Base-by-base conservation (phyloP, 495 filamentous ascomycete genomes). In the Oidiodendron maius region DNA sequence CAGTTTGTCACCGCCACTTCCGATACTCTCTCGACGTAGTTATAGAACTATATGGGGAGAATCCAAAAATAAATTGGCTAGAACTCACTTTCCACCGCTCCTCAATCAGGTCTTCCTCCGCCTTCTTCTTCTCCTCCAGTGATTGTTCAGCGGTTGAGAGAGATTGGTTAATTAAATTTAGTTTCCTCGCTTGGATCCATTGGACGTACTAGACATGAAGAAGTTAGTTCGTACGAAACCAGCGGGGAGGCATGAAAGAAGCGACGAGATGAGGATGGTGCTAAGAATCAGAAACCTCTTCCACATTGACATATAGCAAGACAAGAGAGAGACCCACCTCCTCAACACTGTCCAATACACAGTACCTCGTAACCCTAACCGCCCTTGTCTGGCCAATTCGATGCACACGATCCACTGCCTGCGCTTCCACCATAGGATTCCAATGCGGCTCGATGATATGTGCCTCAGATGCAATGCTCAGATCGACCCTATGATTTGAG, bases 391-490 rank as follows among this genome's bases (percentile, higher is more conserved):
- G 59, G 8, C 60, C 60, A 23, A 61, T 53, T 21, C 60, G 47
- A 46, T 63, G 50, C 10, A 63, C 52, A 16, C 60, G 51, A 38
- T 55, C 51, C 10, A 63, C 20, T 0, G 60, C 62, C 35, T 64
- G 62, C 20, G 58, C 60, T 35, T 64, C 62, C 2, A 49, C 52
- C 52, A 59, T 61, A 0, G 62, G 62, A 30, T 55, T 63, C 62
- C 62, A 60, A 22, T 63, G 58, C 3, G 61, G 62, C 46, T 65
- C 62, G 1, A 65, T 39, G 12, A 65, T 30, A 36, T 65, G 62
- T 5, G 61, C 56, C 35, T 32, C 20, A 22, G 38, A 30, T 10
- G 62, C 62, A 5, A 43, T 52, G 1, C 50, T 61, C 15, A 65
- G 51, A 39, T 65, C 53, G 15, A 65, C 20, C 8, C 63, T 65